Evolutionary conservation across 202 grass and related monocot species (phyloP).

Genomic region (Digitaria exilis): DNA sequence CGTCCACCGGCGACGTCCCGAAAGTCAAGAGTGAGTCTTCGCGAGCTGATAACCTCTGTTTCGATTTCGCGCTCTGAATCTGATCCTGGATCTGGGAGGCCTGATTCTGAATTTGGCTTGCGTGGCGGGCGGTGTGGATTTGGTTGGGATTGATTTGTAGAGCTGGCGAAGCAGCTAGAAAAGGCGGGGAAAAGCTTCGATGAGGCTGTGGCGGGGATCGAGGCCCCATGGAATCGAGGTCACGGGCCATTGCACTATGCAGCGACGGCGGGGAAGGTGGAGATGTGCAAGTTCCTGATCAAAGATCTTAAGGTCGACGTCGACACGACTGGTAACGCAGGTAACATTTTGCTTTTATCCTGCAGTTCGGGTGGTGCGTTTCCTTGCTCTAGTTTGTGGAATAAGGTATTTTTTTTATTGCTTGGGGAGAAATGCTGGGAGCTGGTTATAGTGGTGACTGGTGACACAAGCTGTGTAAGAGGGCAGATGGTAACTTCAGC

Average conservation of each 20-base stretch:
- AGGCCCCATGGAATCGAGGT: neutral
- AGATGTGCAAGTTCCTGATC: conserved; percentile 20
- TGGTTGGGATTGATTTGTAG: neutral
- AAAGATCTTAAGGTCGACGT: neutral
- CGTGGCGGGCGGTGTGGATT: neutral
- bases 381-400: neutral
- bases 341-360: neutral
- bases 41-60: neutral
- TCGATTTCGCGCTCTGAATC: neutral
- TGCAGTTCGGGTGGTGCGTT: neutral
- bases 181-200: neutral
- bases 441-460: neutral
- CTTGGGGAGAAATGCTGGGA: neutral
- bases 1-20: neutral
- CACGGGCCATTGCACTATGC: conserved; percentile 15
- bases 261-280: neutral
- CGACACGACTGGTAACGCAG: neutral
- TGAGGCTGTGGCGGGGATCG: neutral
- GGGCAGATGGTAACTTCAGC: too few relatives aligned
- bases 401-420: neutral
- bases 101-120: neutral
- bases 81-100: neutral
- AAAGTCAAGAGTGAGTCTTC: neutral
- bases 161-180: neutral
- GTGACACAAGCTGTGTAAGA: neutral